Evolutionary conservation across 768 basidiomycete genomes (phyloP).

Genomic region (Podaxis carcinomalis): DNA sequence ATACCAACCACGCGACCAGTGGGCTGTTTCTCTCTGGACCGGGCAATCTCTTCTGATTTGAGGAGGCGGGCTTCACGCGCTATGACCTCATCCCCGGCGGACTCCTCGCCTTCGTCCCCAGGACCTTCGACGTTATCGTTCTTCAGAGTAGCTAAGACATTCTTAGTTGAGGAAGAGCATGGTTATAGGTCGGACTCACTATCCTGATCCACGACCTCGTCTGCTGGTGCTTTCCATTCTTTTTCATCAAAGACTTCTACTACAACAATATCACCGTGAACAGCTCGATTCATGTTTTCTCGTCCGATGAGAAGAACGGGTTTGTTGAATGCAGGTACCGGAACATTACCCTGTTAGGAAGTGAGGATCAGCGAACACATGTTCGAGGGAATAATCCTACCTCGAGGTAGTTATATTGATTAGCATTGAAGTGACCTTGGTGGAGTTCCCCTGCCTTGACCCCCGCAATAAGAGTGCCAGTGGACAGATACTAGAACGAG

Average conservation of each 20-base stretch:
- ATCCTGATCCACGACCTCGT: constrained; percentile 94
- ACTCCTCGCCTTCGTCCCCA: constrained; percentile 49
- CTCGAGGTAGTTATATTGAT: constrained; percentile 93
- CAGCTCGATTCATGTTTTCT: constrained; percentile 93
- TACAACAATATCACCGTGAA: constrained; percentile 90
- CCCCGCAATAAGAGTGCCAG: constrained; percentile 69
- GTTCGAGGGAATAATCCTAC: not conserved
- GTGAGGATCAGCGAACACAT: not conserved
- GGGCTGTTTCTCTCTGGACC: constrained; percentile 68
- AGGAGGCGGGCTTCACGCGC: constrained; percentile 38
- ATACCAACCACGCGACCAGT: constrained; percentile 91
- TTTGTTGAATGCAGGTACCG: constrained; percentile 67
- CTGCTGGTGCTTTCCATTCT: constrained; percentile 90
- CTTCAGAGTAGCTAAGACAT: constrained; percentile 61
- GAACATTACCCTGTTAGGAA: constrained; percentile 59
- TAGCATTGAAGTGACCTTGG: constrained; percentile 94
- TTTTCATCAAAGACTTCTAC: constrained; percentile 82
- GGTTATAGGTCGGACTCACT: constrained; percentile 35
- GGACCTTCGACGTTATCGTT: constrained; percentile 86
- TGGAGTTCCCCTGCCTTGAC: constrained; percentile 80
- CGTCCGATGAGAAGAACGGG: constrained; percentile 83
- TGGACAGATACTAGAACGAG: constrained; percentile 68
- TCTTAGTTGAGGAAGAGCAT: not conserved
- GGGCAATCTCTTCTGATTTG: constrained; percentile 26
- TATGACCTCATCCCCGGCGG: constrained; percentile 35